Base-by-base conservation (phyloP, 2,329 filamentous ascomycete species). In the Tolypocladium pustulatum region DNA sequence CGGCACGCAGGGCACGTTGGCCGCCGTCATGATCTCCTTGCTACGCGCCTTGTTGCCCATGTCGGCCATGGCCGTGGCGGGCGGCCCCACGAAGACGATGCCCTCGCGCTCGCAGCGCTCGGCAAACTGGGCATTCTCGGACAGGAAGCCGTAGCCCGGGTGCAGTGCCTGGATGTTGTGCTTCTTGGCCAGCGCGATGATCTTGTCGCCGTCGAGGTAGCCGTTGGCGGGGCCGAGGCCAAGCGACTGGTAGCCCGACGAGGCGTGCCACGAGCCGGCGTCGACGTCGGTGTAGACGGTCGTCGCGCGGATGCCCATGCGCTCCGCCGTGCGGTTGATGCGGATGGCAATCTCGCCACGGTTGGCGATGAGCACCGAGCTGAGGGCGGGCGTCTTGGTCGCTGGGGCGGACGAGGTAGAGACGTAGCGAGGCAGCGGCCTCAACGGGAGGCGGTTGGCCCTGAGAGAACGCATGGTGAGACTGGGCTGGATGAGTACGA, bases 231-330 rank as follows among this genome's bases (percentile, higher is more conserved):
- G 84, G 27, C 92, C 92, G 13, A 99, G 82, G 62, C 91, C 91
- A 54, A 96, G 83, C 32, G 92, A 87, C 71, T 90, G 89, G 2
- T 90, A 88, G 32, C 91, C 92, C 65, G 88, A 88, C 59, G 91
- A 79, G 37, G 93, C 91, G 77, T 99, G 94, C 74, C 96, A 94
- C 36, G 91, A 88, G 62, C 79, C 80, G 59, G 89, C 87, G 72
- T 99, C 94, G 43, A 93, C 90, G 64, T 96, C 90, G 9, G 94
- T 99, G 75, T 96, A 99, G 60, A 99, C 82, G 0, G 93, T 97
- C 0, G 93, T 97, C 22, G 93, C 96, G 62, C 87, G 86, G 69
- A 99, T 96, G 59, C 94, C 93, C 69, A 96, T 88, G 63, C 88
- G 85, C 56, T 89, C 81, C 38, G 94, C 94, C 27, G 94, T 99